Base-by-base conservation (phyloP, 495 filamentous ascomycete genomes). In the Aspergillus heteromorphus region DNA sequence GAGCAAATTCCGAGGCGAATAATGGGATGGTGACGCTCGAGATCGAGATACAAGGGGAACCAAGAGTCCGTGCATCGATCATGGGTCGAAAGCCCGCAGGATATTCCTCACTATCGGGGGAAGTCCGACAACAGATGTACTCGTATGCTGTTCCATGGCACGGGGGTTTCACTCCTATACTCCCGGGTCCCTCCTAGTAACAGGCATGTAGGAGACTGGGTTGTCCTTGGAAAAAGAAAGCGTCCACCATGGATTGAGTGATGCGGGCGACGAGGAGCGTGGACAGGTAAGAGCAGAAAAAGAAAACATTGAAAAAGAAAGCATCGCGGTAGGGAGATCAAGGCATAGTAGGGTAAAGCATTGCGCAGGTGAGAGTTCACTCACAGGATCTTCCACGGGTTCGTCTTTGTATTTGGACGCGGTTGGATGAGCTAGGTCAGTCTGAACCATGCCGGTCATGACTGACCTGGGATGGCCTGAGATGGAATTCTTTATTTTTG, bases 371-470 rank as follows among this genome's bases (percentile, higher is more conserved):
- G 49, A 54, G 45, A 51, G 47, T 36, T 31, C 59, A 71, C 74
- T 73, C 62, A 77, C 74, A 21, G 70, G 57, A 65, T 77, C 69
- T 45, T 74, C 70, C 56, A 63, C 54, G 25, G 71, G 60, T 41
- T 73, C 68, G 67, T 74, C 65, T 64, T 75, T 75, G 66, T 73
- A 75, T 51, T 70, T 74, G 57, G 70, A 54, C 52, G 65, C 55
- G 40, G 65, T 21, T 13, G 66, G 58, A 66, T 68, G 67, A 64
- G 59, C 68, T 42, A 74, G 70, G 65, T 74, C 74, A 66, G 73
- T 66, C 61, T 73, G 74, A 66, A 75, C 69, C 71, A 77, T 74
- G 61, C 70, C 70, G 64, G 73, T 73, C 71, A 76, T 67, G 59
- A 64, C 65, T 65, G 66, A 65, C 64, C 67, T 65, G 52, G 16